A percentile compares a stretch with the other conserved stretches of the same genome.
These are phyloP conservation scores for Nothopassalora personata DNA, from an alignment of 2,329 filamentous ascomycete genomes.

Conservation along the genomic window DNA sequence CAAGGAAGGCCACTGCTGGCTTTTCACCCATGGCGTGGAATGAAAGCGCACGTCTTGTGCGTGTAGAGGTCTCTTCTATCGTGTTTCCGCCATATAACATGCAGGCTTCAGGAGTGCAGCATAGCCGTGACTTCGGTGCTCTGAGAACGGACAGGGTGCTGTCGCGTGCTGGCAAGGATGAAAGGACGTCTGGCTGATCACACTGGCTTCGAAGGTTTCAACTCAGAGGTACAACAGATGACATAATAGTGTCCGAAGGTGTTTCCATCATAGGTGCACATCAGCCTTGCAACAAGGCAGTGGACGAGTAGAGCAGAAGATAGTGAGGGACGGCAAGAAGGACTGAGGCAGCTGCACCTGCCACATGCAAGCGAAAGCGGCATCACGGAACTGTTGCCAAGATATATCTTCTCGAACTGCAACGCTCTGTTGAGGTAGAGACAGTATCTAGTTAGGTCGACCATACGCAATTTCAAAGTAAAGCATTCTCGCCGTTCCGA, in stretches of 20 bases:
- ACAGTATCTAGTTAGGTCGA: conserved; percentile 2
- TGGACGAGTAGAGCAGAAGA: background rate
- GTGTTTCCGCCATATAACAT: background rate
- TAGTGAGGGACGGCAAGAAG: background rate
- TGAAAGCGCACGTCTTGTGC: background rate
- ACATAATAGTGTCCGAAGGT: background rate
- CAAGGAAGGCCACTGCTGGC: conserved; percentile 52
- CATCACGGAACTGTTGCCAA: background rate
- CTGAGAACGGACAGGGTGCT: background rate
- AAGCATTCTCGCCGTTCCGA: conserved; percentile 2
- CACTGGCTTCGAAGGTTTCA: background rate
- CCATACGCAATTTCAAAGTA: background rate
- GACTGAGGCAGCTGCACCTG: background rate
- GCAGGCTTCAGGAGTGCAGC: background rate
- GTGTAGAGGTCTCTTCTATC: background rate
- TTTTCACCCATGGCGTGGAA: conserved; percentile 2
- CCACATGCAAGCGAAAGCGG: background rate
- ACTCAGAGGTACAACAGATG: background rate
- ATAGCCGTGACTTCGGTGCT: background rate
- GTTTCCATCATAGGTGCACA: background rate
- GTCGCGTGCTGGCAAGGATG: conserved; percentile 1
- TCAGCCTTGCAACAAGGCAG: background rate
- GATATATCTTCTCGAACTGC: background rate
- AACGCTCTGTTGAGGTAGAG: conserved; percentile 2
- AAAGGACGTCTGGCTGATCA: background rate